Base-by-base conservation (phyloP, 2,329 filamentous ascomycete species). In the Penicillium oxalicum region DNA sequence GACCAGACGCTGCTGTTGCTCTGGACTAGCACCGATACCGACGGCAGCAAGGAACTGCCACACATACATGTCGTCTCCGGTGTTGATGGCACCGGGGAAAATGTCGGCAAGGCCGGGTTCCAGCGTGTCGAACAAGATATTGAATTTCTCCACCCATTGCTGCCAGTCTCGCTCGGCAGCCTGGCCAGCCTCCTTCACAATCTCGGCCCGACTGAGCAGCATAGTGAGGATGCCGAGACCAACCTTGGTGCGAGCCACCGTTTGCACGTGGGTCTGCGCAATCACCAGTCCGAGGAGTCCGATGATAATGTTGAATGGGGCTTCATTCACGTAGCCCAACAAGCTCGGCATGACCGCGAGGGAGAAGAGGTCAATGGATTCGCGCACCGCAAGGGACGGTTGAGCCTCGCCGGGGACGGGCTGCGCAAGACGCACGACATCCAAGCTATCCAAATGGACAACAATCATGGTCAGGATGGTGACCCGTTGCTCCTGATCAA, bases 41-140 rank as follows among this genome's bases (percentile, higher is more conserved):
- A 96, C 89, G 9, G 91, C 90, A 7, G 93, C 93, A 56, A 98
- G 78, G 68, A 97, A 94, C 70, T 97, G 91, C 93, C 93, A 98
- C 35, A 97, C 89, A 64, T 97, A 95, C 63, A 95, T 86, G 63
- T 98, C 93, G 58, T 96, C 90, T 43, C 88, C 87, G 6, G 88
- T 84, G 56, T 88, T 90, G 62, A 95, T 88, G n/a, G 86, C 86
- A 18, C 87, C 88, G 0, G 91, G 91, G 80, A 98, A 98, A 54
- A 96, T 84, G 60, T 86, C 81, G 9, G 86, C 85, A 40, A 97
- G 79, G 5, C 85, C 84, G 1, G 88, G 88, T 68, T 97, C 91
- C 13, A 97, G 76, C 5, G 81, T 79, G 66, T 93, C 88, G 70
- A 98, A 98, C 51, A 98, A 80, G 26, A 81, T 78, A 60, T 90